Base-by-base conservation (phyloP, 306 rosid genomes). In the Ochetophila trinervis region DNA sequence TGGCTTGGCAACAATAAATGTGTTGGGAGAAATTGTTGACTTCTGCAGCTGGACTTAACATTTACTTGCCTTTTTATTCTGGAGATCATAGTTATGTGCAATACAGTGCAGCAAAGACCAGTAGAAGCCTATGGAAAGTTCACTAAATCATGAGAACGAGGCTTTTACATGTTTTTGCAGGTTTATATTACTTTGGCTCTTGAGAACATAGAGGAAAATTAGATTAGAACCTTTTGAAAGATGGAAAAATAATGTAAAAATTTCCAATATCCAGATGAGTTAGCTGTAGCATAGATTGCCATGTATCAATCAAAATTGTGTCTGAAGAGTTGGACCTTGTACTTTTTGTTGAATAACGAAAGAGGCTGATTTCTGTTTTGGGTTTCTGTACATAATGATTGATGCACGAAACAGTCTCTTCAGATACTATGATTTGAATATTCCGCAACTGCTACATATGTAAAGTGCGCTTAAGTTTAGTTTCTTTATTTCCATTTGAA, bases 231-330 rank as follows among this genome's bases (percentile, higher is more conserved):
- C 32, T 60, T 68, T 68, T 53, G 47, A 66, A 69, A 45, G 57
- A 30, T 67, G 50, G n/a, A 55, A 66, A 32, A 44, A 45, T 45
- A 57, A 35, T 36, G 36, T 50, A 65, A 53, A 59, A 71, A 34
- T 52, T 66, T 78, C 8, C 51, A 60, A 55, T 66, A 52, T 60
- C 47, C 51, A 59, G 60, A 57, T 77, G 78, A 66, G 72, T 74
- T 64, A 32, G 74, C 66, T 72, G 69, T 59, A 40, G 67, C 81
- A 24, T 60, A 67, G 35, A 30, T 70, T 62, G 34, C 79, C 76
- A n/a, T 74, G 74, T 56, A 74, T 68, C 36, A 55, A 51, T n/a
- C n/a, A n/a, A n/a, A 14, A 35, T 65, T 48, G 66, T 36, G 35
- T 53, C 30, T 3, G 57, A 67, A 70, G 63, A 14, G 66, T 61